phyloP scores from a whole-genome alignment of 192 early-diverging fungal genomes.

The Linnemannia schmuckeri region DNA sequence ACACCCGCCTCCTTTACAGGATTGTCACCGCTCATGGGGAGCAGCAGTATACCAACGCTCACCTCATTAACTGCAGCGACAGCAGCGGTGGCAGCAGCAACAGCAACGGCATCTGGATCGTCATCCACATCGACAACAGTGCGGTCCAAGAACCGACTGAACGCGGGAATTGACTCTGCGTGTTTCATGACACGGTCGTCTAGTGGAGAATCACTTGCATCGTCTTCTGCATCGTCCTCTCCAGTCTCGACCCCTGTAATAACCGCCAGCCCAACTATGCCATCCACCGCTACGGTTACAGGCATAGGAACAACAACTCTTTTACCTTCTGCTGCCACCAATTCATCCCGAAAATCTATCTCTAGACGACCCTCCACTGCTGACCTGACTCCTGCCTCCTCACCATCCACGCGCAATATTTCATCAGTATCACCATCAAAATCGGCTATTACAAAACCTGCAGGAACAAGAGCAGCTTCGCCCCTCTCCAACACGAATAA shows the following conservation, averaged over 20 bases:
- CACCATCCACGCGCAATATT: background rate
- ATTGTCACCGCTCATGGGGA: background rate
- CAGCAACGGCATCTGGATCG: background rate
- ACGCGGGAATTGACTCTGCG: conserved; percentile 40
- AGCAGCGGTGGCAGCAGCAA: background rate
- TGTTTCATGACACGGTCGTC: conserved; percentile 39
- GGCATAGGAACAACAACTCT: background rate
- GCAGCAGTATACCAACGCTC: background rate
- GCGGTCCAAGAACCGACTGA: conserved; percentile 27
- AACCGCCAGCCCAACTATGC: background rate
- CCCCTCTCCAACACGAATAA: background rate
- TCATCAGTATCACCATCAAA: background rate
- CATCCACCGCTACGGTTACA: background rate
- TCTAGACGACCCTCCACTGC: conserved; percentile 17
- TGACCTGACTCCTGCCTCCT: background rate
- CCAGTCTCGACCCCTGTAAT: conserved; percentile 18
- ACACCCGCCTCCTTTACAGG: background rate
- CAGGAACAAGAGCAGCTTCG: background rate
- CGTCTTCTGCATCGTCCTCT: conserved; percentile 23
- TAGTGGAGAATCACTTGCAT: conserved; percentile 17
- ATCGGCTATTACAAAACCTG: background rate
- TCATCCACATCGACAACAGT: conserved; percentile 4
- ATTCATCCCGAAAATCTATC: conserved; percentile 5
- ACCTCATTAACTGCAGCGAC: conserved; percentile 3
- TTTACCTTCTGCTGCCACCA: background rate